phyloP scores from a whole-genome alignment of 164 flowering plant species.

The Vitis rotundifolia region DNA sequence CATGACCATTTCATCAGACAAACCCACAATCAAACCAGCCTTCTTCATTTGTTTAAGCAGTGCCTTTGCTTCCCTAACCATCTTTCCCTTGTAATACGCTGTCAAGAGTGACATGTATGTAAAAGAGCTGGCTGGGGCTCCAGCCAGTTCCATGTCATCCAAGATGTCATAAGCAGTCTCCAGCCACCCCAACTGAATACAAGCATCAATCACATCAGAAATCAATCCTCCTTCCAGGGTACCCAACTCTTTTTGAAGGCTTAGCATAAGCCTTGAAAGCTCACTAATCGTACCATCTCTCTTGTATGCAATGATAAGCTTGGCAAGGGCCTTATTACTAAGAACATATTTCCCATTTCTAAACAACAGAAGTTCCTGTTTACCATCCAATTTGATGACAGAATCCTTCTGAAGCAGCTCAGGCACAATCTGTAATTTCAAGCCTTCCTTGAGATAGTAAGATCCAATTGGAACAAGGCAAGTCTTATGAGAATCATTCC shows the following conservation, averaged over 20 bases:
- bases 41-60: constrained; percentile 62
- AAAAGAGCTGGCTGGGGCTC: constrained; percentile 15
- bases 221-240: constrained; percentile 27
- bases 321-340: constrained; percentile 58
- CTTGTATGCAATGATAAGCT: constrained; percentile 49
- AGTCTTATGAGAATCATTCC: constrained; percentile 28
- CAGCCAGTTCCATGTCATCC: constrained; percentile 68
- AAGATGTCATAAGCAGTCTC: constrained; percentile 82
- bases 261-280: constrained; percentile 54
- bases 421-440: constrained; percentile 55
- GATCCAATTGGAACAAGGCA: constrained; percentile 59
- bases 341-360: constrained; percentile 53
- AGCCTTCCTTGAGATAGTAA: constrained; percentile 42
- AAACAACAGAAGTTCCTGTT: constrained; percentile 35
- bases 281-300: constrained; percentile 38
- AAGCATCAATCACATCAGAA: constrained; percentile 57
- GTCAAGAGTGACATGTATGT: constrained; percentile 47
- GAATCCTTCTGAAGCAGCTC: constrained; percentile 47
- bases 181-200: constrained; percentile 68
- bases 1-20: constrained; percentile 30
- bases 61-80: constrained; percentile 57
- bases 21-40: constrained; percentile 27
- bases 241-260: constrained; percentile 33
- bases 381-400: constrained; percentile 31
- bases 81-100: constrained; percentile 52